These are phyloP conservation scores for Coccomyxa sp. DNA, from an alignment of 139 green algal species.

Conservation along the genomic window DNA sequence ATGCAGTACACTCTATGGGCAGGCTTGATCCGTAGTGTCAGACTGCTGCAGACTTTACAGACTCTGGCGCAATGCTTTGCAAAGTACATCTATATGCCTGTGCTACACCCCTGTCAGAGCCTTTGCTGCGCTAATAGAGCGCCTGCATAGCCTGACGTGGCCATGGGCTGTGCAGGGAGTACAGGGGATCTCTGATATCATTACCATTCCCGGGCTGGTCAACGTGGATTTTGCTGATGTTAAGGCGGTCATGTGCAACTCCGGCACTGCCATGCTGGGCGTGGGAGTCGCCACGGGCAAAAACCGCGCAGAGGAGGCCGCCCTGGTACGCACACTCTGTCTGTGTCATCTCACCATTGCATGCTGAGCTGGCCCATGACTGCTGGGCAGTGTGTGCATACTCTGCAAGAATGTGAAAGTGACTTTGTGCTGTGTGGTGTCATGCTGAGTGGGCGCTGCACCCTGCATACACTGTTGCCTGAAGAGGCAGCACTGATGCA, in stretches of 20 bases:
- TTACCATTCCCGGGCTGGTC: constrained; percentile 95
- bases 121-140: background rate
- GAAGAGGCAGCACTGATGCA: no score
- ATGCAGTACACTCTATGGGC: no score
- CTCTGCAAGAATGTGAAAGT: background rate
- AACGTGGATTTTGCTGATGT: constrained; percentile 99
- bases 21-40: no score
- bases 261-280: constrained; percentile 92
- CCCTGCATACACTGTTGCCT: no score
- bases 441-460: no score
- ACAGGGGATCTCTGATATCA: constrained; percentile 98
- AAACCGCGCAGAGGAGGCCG: constrained; percentile 55
- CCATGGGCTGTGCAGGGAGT: constrained; percentile 55
- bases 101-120: background rate
- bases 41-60: no score
- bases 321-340: constrained; percentile 23
- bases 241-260: constrained; percentile 92
- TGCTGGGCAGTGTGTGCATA: background rate
- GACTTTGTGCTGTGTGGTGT: no score
- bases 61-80: no score
- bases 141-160: no score
- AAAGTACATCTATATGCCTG: no score
- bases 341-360: background rate
- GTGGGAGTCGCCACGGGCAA: constrained; percentile 60
- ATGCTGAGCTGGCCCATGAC: no score